Base-by-base conservation (phyloP, 192 early-diverging fungal species). In the Globomyces pollinis-pini region DNA sequence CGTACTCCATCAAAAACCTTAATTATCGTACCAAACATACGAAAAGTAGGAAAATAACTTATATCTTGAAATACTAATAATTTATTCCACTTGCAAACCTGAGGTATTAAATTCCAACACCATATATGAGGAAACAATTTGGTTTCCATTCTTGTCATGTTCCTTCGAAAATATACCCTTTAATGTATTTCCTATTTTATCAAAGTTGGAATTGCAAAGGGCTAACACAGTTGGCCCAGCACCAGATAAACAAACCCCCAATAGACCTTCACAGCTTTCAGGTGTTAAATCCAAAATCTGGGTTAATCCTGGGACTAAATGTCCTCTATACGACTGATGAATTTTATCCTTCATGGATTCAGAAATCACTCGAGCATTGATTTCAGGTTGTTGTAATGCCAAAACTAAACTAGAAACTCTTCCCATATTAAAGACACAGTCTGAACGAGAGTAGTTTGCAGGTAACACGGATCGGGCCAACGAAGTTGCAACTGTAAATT, bases 141-240 rank as follows among this genome's bases (percentile, higher is more conserved):
- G 5, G 16, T 18, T 43, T 16, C 41, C 41, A 43, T 43, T 18
- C 16, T 43, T 12, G 16, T 43, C 41, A 18, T 18, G 13, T 43
- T 43, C 41, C 13, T 50, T 50, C 9, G 5, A 6, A 26, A 50
- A 50, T 11, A 50, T 50, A 18, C n/a, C 47, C 3, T 28, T 68
- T 2, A 87, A 78, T 38, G 69, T 64, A 18, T 67, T 54, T 3
- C 91, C 93, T 50, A 98, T 94, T 26, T 67, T 59, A 57, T 94
- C 91, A 79, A 92, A 92, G 66, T 93, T 84, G 49, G 76, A 71
- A 2, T 78, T 80, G 0, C 92, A 93, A 49, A 99, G 72, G 13
- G 88, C 90, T 33, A 99, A 74, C 36, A 99, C 90, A 30, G 94
- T 97, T 18, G 96, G 96, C 1, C 96, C 96, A 2, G 96, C 96